Evolutionary conservation across 2,329 filamentous ascomycete genomes (phyloP).

Genomic region (Ceratocystis albifundus): DNA sequence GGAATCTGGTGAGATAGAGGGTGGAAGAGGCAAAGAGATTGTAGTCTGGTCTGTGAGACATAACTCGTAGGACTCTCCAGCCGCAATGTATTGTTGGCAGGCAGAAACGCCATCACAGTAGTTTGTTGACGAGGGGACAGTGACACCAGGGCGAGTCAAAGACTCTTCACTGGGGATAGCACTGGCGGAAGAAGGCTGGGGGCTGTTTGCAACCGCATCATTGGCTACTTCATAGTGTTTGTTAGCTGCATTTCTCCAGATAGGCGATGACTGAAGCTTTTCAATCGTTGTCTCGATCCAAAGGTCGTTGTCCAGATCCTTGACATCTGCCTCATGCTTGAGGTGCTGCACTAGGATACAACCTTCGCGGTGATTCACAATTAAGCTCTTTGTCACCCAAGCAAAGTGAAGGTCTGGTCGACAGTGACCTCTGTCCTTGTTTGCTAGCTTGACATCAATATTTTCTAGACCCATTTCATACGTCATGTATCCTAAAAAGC

Average conservation of each 20-base stretch:
- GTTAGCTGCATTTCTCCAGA: constrained; percentile 26
- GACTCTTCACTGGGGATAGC: constrained; percentile 5
- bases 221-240: not conserved
- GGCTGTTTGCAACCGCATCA: not conserved
- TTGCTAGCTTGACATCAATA: constrained; percentile 37
- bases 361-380: constrained; percentile 58
- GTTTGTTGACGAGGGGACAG: constrained; percentile 34
- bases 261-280: constrained; percentile 24
- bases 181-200: not conserved
- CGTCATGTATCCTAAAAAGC: constrained; percentile 72
- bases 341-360: constrained; percentile 57
- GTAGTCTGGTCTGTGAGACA: constrained; percentile 68
- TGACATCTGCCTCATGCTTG: constrained; percentile 27
- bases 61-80: constrained; percentile 75
- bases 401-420: constrained; percentile 62
- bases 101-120: constrained; percentile 57
- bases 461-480: constrained; percentile 69
- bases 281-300: constrained; percentile 10
- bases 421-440: constrained; percentile 30
- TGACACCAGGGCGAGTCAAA: constrained; percentile 25
- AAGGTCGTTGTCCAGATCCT: constrained; percentile 25
- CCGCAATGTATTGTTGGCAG: constrained; percentile 61
- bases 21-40: constrained; percentile 37
- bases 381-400: constrained; percentile 65
- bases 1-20: constrained; percentile 28